A percentile compares a stretch with the other conserved stretches of the same genome.
These are phyloP conservation scores for Diatrype stigma DNA, from an alignment of 2,329 filamentous ascomycete species.

Conservation along the genomic window DNA sequence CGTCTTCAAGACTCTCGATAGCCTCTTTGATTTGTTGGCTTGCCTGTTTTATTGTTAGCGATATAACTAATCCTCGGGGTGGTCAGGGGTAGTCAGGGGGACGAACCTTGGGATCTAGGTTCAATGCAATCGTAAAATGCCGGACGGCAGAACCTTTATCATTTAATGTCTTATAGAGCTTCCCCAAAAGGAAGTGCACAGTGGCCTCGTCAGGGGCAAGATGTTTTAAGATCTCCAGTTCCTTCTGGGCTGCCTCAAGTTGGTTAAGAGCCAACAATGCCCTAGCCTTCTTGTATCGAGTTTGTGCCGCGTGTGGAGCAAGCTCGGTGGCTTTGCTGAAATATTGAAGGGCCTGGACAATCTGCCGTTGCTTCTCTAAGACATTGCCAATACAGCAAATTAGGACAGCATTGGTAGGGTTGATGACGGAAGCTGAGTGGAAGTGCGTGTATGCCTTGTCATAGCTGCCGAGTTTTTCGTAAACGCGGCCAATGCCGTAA, in stretches of 20 bases:
- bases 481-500: slow-evolving; percentile 81
- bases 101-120: slow-evolving; percentile 90
- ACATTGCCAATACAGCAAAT: slow-evolving; percentile 90
- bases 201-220: slow-evolving; percentile 91
- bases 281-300: slow-evolving; percentile 89
- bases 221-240: slow-evolving; percentile 85
- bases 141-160: slow-evolving; percentile 78
- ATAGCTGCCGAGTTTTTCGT: slow-evolving; percentile 85
- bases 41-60: slow-evolving; percentile 51
- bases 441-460: slow-evolving; percentile 92
- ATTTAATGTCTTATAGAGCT: slow-evolving; percentile 69
- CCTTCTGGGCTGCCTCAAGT: slow-evolving; percentile 69
- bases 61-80: neutral
- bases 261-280: slow-evolving; percentile 73
- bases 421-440: slow-evolving; percentile 80
- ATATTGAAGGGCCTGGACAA: slow-evolving; percentile 70
- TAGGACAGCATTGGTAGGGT: slow-evolving; percentile 88
- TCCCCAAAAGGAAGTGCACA: slow-evolving; percentile 90
- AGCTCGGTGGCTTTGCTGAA: slow-evolving; percentile 81
- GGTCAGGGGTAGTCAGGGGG: slow-evolving; percentile 16
- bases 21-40: slow-evolving; percentile 93
- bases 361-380: slow-evolving; percentile 82
- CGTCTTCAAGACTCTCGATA: slow-evolving; percentile 86
- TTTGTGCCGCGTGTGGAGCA: slow-evolving; percentile 75
- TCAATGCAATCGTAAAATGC: slow-evolving; percentile 91